Base-by-base conservation (phyloP, 1,284 basidiomycete genomes). In the Malassezia caprae region DNA sequence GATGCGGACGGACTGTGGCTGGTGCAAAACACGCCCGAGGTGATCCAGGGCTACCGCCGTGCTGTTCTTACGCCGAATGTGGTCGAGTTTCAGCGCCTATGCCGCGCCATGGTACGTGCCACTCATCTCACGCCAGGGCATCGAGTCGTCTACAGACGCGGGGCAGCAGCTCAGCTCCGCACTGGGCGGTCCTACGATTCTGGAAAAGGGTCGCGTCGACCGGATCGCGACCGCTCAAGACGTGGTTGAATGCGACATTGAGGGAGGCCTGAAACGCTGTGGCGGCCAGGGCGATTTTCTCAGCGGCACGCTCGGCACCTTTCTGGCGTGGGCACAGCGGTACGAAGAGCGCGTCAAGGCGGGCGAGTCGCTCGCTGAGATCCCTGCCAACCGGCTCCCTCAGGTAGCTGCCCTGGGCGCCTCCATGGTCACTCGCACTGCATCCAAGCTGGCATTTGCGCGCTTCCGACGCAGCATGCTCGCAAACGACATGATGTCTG, bases 211-310 rank as follows among this genome's bases (percentile, higher is more conserved):
- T 4, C 76, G 78, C 0, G 55, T 64, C 8, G 73, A 75, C 45
- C 53, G 68, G 4, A 72, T 75, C 30, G 78, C 77, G 4, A 17
- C 53, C 34, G 30, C 17, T 12, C 10, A 2, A 31, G 49, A 28
- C n/a, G 11, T 42, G 2, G 17, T 26, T 6, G 27, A 24, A 6
- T 82, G 87, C 27, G 83, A 87, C 59, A 77, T 80, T 0, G 77
- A 82, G 51, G 93, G 93, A 2, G 89, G 90, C 1, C 72, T 90
- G 62, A 94, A 94, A 77, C 80, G 93, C 49, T 91, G 90, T 65
- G 93, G 93, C 19, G 91, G 91, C 1, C 93, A 96, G 75, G 93
- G 93, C 0, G 93, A 98, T 76, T 84, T 98, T 43, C 76, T 98
- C 49, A 86, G 85, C 63, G 93, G 93, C 5, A 81, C 81, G 34